Evolutionary conservation across 805 yeast genomes (phyloP), one percentile per base, ranked within the genome.

Genomic region (Myxozyma neglecta): DNA sequence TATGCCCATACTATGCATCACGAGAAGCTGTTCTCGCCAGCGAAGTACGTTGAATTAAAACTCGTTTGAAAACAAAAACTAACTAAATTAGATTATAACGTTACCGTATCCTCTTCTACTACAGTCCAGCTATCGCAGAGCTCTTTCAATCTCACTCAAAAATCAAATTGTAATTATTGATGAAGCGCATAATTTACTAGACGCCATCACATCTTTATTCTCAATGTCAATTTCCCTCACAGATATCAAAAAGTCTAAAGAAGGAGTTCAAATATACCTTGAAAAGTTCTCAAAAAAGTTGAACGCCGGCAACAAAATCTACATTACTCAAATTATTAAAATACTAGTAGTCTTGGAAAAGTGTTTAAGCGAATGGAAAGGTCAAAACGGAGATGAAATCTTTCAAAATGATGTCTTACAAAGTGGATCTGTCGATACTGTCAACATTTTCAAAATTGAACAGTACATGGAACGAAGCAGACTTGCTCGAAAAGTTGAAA

Each of bases 171-270:
- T 93, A 0, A 82, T 93, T 5, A 85, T 92, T 34, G 98, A 92
- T 72, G 98, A 92, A 71, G 97, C 97, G 0, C 98, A 92, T 71
- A 92, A 92, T 71, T 75, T 92, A 47, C 71, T 90, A 35, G 97
- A 91, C 67, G 85, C 92, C 0, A 83, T 92, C 2, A 82, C 86
- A 1, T 75, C 87, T 1, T 76, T 93, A 64, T 81, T 87, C 69
- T 89, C 97, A 0, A 80, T 85, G 1, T 73, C 81, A 3, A 76
- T 92, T 0, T 76, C 87, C 0, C 68, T 77, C 0, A 54, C 67
- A 0, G 90, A 88, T 37, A 75, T 90, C 9, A 46, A 67, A 1
- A 48, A 62, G 0, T 80, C 87, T 3, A 73, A 79, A 18, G 67
- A 67, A 1, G 85, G 88, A 0, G 69, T 92, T 44, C 77, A 80